Percentiles rank a stretch among this genome's conserved stretches.
Evolutionary conservation across 441 rosid species (phyloP).

Genomic region (Melastoma candidum): DNA sequence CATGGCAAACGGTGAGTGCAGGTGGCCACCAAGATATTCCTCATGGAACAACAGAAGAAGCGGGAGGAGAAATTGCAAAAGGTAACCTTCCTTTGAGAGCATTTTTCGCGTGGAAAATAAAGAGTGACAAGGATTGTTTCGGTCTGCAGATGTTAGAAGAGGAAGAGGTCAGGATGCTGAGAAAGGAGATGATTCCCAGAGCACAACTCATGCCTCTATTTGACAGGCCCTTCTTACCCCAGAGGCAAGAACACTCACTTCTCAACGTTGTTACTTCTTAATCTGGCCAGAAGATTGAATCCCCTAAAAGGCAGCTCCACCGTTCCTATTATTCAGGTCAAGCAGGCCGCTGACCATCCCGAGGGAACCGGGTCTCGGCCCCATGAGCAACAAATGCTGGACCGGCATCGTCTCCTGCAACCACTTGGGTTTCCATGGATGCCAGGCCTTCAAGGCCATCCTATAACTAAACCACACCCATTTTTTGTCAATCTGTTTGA

Average conservation of each 20-base stretch:
- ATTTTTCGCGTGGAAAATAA: background rate
- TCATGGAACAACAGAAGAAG: slow-evolving; percentile 43
- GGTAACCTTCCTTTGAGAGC: slow-evolving; percentile 20
- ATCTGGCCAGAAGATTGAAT: background rate
- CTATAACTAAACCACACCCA: slow-evolving; percentile 5
- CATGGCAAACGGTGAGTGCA: slow-evolving; percentile 9
- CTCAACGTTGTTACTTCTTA: background rate
- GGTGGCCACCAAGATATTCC: slow-evolving; percentile 75
- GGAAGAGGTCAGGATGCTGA: slow-evolving; percentile 53
- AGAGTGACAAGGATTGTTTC: background rate
- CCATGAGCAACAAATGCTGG: slow-evolving; percentile 46
- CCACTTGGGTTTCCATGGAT: slow-evolving; percentile 31
- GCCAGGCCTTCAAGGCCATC: slow-evolving; percentile 34
- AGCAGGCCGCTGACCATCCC: slow-evolving; percentile 66
- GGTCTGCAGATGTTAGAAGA: slow-evolving; percentile 56
- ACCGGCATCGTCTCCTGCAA: slow-evolving; percentile 33
- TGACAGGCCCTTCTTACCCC: slow-evolving; percentile 71
- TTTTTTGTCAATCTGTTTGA: too few species aligned
- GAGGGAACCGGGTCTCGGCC: slow-evolving; percentile 54
- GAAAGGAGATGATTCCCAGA: slow-evolving; percentile 83
- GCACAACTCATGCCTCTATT: slow-evolving; percentile 80
- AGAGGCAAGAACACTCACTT: slow-evolving; percentile 26
- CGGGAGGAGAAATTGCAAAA: slow-evolving; percentile 54
- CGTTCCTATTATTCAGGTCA: slow-evolving; percentile 33
- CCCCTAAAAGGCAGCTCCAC: background rate